These are phyloP conservation scores for Xylaria nigripes DNA, from an alignment of 495 filamentous ascomycete genomes.

Conservation along the genomic window DNA sequence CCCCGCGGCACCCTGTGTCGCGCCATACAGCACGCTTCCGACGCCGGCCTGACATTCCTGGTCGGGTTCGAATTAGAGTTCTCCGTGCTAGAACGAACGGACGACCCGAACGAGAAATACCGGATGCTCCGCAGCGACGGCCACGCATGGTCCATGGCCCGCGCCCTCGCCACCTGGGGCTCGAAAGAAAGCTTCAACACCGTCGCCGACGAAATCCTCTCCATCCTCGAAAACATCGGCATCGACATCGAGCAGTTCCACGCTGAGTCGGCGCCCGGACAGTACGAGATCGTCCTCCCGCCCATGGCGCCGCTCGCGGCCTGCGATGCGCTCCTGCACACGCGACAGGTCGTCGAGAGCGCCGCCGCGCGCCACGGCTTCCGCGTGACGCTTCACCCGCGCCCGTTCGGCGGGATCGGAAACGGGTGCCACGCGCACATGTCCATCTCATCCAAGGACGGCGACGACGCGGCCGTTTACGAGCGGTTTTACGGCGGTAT, in stretches of 20 bases:
- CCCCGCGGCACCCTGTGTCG: conserved; percentile 50
- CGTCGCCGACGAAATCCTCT: conserved; percentile 39
- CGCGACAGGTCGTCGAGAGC: conserved; percentile 57
- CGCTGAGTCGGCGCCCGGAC: conserved; percentile 63
- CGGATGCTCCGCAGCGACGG: conserved; percentile 30
- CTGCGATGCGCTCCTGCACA: conserved; percentile 63
- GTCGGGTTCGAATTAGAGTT: conserved; percentile 83
- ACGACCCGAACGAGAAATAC: conserved; percentile 23
- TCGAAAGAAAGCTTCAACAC: conserved; percentile 19
- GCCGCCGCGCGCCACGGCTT: conserved; percentile 51
- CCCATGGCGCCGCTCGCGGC: conserved; percentile 57
- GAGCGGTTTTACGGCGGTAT: conserved; percentile 60
- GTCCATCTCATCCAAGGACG: conserved; percentile 42
- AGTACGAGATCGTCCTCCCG: conserved; percentile 74
- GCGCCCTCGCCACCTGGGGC: conserved; percentile 43
- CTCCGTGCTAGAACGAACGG: conserved; percentile 49
- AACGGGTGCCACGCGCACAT: conserved; percentile 64
- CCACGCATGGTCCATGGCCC: conserved; percentile 57
- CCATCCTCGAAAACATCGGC: conserved; percentile 59
- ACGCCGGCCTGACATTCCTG: conserved; percentile 44
- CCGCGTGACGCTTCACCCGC: conserved; percentile 71
- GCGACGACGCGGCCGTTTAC: conserved; percentile 33
- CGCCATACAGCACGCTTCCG: conserved; percentile 41
- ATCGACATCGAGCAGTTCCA: conserved; percentile 71
- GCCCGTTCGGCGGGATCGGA: conserved; percentile 54